Base-by-base conservation (phyloP, 768 basidiomycete genomes). In the Phaeotremella skinneri region DNA sequence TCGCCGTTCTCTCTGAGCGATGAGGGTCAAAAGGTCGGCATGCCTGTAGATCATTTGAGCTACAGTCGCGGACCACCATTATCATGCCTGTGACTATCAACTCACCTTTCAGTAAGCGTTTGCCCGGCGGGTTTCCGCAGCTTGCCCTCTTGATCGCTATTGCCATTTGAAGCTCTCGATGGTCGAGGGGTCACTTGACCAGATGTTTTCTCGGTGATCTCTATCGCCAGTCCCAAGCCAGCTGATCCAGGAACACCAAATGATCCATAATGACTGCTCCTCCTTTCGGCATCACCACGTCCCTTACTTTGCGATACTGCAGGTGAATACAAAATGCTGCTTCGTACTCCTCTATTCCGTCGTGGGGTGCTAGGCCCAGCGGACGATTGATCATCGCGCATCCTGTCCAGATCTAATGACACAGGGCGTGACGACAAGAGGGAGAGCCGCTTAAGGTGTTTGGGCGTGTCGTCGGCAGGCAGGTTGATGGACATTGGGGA, bases 71-170 rank as follows among this genome's bases (percentile, higher is more conserved):
- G 17, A 31, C 2, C 2, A 11, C 11, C 30, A 2, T 26, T 23
- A 30, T 11, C 13, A 41, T 16, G 34, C 23, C 17, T 20, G 20
- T 23, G 13, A 37, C 2, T 14, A 20, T 6, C 13, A 45, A 60
- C 68, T 63, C 55, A 72, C 70, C 59, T 69, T 23, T 72, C 70
- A 1, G 65, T 57, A 58, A 72, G 45, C 0, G 68, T 72, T 52
- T 57, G 55, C 2, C 29, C 49, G 13, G 55, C 52, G 13, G 23
- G 45, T 13, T 41, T 39, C 49, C 56, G 16, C 21, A 31, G 9
- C 30, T 20, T 26, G 21, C n/a, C 39, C 23, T 21, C 26, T 21
- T 26, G 45, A 52, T 27, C 21, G 49, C 59, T 39, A 39, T 60
- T 49, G 1, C 45, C 58, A 20, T 23, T 31, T 20, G n/a, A n/a